Conservation (phyloP, 176 grass and related monocot species). For the Alopecurus myosuroides region DNA sequence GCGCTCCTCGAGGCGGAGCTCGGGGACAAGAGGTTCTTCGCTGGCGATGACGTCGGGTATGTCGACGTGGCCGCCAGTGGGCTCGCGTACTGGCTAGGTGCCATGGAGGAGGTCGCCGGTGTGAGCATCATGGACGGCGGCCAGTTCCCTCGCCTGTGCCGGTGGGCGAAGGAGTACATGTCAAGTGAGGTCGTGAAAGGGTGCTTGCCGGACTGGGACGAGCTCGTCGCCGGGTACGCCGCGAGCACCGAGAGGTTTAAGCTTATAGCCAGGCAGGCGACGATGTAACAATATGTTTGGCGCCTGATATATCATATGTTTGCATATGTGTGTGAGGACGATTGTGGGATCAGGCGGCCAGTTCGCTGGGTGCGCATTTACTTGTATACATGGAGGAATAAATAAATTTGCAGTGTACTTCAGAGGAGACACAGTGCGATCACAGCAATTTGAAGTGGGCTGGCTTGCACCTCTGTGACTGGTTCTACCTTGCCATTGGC, state of each 20-base stretch:
- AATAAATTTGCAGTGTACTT: no score
- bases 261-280: not conserved
- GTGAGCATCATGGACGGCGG: not conserved
- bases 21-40: not conserved
- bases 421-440: no score
- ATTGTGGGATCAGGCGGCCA: not conserved
- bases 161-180: not conserved
- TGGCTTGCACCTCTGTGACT: no score
- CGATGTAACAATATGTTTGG: not conserved
- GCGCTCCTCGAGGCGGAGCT: not conserved
- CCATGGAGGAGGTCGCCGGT: not conserved
- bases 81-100: not conserved
- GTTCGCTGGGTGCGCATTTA: no score
- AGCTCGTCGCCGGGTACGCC: not conserved
- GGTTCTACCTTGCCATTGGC: no score
- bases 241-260: not conserved
- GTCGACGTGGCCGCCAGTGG: not conserved
- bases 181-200: not conserved
- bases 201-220: not conserved
- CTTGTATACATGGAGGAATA: no score
- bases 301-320: not conserved
- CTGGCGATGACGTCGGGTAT: not conserved
- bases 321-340: not conserved
- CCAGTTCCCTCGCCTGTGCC: not conserved
- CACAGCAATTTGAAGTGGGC: no score